phyloP scores from a whole-genome alignment of 176 grass and related monocot species.

The Oryza officinalis region DNA sequence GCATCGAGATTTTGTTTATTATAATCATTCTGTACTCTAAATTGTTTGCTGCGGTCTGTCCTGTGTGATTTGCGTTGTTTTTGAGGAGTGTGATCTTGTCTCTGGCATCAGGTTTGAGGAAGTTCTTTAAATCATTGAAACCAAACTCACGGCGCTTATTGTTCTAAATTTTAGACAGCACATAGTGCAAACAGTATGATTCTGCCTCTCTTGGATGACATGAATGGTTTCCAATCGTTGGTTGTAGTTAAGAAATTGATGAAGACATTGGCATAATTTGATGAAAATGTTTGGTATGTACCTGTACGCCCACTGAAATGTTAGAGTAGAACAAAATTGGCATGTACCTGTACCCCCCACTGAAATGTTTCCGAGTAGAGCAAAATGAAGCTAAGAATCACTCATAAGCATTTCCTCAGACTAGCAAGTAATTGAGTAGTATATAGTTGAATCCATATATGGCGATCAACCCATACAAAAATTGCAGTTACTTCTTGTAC shows the following conservation, averaged over 20 bases:
- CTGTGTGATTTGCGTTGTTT: neutral
- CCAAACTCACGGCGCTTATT: neutral
- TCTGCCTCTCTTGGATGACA: neutral
- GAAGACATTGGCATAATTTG: neutral
- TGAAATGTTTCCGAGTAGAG: neutral
- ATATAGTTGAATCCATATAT: neutral
- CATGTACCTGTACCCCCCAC: no score
- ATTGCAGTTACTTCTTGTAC: neutral
- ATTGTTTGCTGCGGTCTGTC: neutral
- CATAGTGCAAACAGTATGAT: neutral
- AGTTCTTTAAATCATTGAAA: neutral
- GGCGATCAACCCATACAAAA: conserved; percentile 4
- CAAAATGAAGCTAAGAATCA: neutral
- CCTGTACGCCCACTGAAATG: no score
- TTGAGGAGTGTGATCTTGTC: neutral
- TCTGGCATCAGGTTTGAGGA: neutral
- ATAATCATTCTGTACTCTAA: conserved; percentile 17
- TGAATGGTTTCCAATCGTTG: no score
- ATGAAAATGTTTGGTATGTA: neutral
- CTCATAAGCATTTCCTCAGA: neutral
- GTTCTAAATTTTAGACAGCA: neutral
- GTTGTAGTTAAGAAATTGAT: no score
- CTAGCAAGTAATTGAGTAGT: neutral
- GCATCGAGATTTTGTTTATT: conserved; percentile 45
- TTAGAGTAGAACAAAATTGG: no score